Evolutionary conservation across 75 land plant genomes (phyloP).

Genomic region (Pinus albicaulis): DNA sequence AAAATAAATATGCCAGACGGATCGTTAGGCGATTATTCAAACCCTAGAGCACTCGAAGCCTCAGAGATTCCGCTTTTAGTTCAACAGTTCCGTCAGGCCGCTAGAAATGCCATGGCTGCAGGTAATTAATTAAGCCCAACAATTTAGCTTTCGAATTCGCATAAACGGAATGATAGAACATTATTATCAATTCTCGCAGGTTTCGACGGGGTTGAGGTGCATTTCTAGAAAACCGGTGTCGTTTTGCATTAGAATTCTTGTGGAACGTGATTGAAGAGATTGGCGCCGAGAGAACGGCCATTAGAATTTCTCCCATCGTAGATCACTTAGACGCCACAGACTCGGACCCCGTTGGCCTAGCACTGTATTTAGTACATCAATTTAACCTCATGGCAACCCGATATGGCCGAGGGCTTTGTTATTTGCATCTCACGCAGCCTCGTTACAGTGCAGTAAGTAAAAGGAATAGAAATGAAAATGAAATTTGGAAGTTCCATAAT

Average conservation of each 20-base stretch:
- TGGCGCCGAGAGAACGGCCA: slow-evolving; percentile 44
- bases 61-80: slow-evolving; percentile 50
- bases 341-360: slow-evolving; percentile 55
- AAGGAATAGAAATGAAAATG: too few species aligned
- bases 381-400: too few species aligned
- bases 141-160: not conserved
- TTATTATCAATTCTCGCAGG: slow-evolving; percentile 13
- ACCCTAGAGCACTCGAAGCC: slow-evolving; percentile 43
- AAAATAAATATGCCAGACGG: slow-evolving; percentile 56
- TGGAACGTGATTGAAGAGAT: slow-evolving; percentile 37
- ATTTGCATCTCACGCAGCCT: too few species aligned
- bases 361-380: too few species aligned
- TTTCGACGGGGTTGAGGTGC: slow-evolving; percentile 89
- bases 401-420: too few species aligned
- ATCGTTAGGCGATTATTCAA: slow-evolving; percentile 17
- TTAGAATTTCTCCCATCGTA: slow-evolving; percentile 75
- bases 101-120: slow-evolving; percentile 70
- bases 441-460: too few species aligned
- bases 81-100: slow-evolving; percentile 52
- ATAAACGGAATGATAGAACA: too few species aligned
- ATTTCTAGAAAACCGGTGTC: slow-evolving; percentile 64
- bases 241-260: slow-evolving; percentile 45
- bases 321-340: slow-evolving; percentile 80
- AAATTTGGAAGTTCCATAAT: too few species aligned
- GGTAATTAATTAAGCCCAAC: slow-evolving; percentile 19